A percentile compares a stretch with the other conserved stretches of the same genome.
Conservation (phyloP, 495 filamentous ascomycete species). For the Lichina pygmaea region DNA sequence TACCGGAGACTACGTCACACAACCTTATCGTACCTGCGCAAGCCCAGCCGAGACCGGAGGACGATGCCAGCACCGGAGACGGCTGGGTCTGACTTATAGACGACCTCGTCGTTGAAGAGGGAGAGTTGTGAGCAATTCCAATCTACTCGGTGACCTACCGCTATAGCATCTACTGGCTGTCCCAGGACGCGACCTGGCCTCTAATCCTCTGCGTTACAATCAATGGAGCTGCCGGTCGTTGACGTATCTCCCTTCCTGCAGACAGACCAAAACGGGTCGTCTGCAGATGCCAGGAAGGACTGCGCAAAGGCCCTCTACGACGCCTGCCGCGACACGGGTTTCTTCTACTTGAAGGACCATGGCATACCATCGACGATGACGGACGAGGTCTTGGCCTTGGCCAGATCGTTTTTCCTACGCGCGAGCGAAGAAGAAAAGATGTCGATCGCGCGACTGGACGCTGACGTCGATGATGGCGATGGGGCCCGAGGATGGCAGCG, state of each 20-base stretch:
- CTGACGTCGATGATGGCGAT: constrained; percentile 6
- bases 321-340: constrained; percentile 9
- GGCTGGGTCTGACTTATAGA: too few species aligned
- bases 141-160: too few species aligned
- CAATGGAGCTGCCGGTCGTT: constrained; percentile 6
- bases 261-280: not conserved
- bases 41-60: too few species aligned
- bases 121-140: too few species aligned
- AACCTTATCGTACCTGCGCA: too few species aligned
- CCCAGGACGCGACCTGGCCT: too few species aligned
- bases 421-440: constrained; percentile 6
- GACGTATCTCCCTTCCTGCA: constrained; percentile 8
- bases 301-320: constrained; percentile 3
- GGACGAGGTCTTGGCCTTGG: constrained; percentile 7
- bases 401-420: constrained; percentile 10
- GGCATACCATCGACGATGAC: constrained; percentile 6
- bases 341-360: constrained; percentile 14
- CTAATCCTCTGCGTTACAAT: too few species aligned
- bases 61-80: too few species aligned
- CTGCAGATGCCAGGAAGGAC: not conserved
- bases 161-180: too few species aligned
- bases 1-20: too few species aligned
- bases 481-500: constrained; percentile 11
- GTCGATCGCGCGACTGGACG: constrained; percentile 7
- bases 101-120: too few species aligned